These are phyloP conservation scores for Boletellus ananiceps DNA, from an alignment of 768 basidiomycete species.

Conservation along the genomic window DNA sequence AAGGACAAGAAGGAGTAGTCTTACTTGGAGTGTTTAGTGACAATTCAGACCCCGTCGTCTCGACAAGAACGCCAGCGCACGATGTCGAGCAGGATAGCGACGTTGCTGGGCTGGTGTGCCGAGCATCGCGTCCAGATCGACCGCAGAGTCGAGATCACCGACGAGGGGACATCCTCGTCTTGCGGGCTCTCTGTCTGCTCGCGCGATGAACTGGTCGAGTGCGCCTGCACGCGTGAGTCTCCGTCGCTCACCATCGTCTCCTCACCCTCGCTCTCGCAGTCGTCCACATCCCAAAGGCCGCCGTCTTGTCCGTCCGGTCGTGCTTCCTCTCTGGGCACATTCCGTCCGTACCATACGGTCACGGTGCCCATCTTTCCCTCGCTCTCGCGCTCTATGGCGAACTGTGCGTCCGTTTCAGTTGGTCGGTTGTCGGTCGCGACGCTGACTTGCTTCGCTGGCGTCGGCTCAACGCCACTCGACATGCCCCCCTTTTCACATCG, in stretches of 20 bases:
- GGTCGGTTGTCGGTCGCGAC: background rate
- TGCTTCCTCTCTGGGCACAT: slow-evolving; percentile 47
- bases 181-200: slow-evolving; percentile 15
- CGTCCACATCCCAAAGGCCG: slow-evolving; percentile 57
- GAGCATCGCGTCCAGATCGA: slow-evolving; percentile 45
- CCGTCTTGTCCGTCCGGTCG: slow-evolving; percentile 57
- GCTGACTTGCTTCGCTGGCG: slow-evolving; percentile 8
- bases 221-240: slow-evolving; percentile 26
- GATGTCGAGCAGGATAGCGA: slow-evolving; percentile 18
- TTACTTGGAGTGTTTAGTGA: no score
- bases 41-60: no score
- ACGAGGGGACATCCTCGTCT: slow-evolving; percentile 1
- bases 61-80: background rate
- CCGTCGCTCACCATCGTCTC: background rate
- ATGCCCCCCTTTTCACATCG: slow-evolving; percentile 8
- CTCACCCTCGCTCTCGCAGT: slow-evolving; percentile 37
- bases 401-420: slow-evolving; percentile 41
- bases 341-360: slow-evolving; percentile 46
- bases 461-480: slow-evolving; percentile 13
- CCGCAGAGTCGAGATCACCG: slow-evolving; percentile 36
- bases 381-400: slow-evolving; percentile 63
- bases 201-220: slow-evolving; percentile 20
- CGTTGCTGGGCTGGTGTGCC: slow-evolving; percentile 47
- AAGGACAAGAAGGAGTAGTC: slow-evolving; percentile 31
- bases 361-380: slow-evolving; percentile 55